Conservation (phyloP, 495 filamentous ascomycete genomes). For the Neurospora hispaniola region DNA sequence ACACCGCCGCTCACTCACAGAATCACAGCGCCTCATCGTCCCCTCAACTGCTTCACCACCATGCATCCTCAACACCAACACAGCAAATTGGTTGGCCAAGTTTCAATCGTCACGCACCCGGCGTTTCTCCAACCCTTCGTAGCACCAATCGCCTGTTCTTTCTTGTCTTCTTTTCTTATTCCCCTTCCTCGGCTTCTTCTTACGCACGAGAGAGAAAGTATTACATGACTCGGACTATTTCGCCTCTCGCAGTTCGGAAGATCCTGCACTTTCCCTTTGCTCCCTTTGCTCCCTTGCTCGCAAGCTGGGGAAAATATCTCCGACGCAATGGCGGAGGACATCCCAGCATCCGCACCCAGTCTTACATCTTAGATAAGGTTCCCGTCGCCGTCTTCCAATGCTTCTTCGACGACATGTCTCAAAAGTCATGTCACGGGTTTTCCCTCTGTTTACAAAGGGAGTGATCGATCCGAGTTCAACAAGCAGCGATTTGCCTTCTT, state of each 20-base stretch:
- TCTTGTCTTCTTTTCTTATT: neutral
- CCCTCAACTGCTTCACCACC: too few species aligned
- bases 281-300: neutral
- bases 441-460: too few species aligned
- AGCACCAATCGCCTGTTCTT: neutral
- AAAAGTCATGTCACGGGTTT: too few species aligned
- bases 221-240: neutral
- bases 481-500: neutral
- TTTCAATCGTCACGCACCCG: neutral
- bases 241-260: neutral
- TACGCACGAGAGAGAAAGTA: neutral
- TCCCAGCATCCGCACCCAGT: neutral
- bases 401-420: neutral
- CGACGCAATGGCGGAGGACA: neutral
- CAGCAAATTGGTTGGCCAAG: neutral
- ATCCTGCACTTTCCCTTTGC: neutral
- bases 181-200: neutral
- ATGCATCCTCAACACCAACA: neutral
- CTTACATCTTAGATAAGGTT: neutral
- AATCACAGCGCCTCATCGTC: neutral
- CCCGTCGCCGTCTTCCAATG: neutral
- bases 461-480: neutral
- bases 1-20: neutral
- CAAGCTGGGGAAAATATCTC: neutral
- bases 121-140: neutral